Conservation (phyloP, 2,329 filamentous ascomycete species). For the Paradendryphiella salina region DNA sequence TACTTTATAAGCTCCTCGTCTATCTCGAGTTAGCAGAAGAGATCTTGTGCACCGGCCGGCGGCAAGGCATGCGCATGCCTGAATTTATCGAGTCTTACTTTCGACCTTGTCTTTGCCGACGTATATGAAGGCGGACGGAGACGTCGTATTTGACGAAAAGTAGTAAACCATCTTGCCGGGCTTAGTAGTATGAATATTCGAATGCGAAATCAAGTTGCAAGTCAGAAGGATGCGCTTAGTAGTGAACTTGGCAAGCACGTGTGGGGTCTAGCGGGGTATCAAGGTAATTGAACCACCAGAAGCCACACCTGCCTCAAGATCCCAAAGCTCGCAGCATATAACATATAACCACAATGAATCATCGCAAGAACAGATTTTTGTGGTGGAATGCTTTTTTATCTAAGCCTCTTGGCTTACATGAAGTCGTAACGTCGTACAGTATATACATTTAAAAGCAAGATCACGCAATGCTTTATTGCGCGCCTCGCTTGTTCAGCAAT, state of each 20-base stretch:
- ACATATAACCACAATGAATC: background rate
- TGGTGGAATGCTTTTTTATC: background rate
- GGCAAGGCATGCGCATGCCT: background rate
- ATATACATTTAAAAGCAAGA: background rate
- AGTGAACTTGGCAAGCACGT: conserved; percentile 35
- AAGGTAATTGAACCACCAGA: conserved; percentile 8
- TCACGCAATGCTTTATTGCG: conserved; percentile 16
- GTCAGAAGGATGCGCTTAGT: conserved; percentile 9
- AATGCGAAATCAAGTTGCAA: background rate
- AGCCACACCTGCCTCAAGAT: conserved; percentile 11
- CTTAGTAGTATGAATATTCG: background rate
- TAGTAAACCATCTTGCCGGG: conserved; percentile 80
- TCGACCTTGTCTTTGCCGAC: conserved; percentile 99
- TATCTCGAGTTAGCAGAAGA: conserved; percentile 46
- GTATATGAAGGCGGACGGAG: conserved; percentile 85
- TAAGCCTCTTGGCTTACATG: background rate
- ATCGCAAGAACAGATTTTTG: too few relatives aligned
- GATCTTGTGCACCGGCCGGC: background rate
- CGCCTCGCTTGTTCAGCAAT: conserved; percentile 29
- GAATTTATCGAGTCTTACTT: conserved; percentile 62
- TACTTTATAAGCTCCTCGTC: conserved; percentile 96
- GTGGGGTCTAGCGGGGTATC: conserved; percentile 36
- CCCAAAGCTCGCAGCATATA: background rate
- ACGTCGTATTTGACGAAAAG: conserved; percentile 83
- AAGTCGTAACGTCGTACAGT: background rate